Evolutionary conservation across 1,284 basidiomycete genomes (phyloP).

Genomic region (Boletus hoseneyae): DNA sequence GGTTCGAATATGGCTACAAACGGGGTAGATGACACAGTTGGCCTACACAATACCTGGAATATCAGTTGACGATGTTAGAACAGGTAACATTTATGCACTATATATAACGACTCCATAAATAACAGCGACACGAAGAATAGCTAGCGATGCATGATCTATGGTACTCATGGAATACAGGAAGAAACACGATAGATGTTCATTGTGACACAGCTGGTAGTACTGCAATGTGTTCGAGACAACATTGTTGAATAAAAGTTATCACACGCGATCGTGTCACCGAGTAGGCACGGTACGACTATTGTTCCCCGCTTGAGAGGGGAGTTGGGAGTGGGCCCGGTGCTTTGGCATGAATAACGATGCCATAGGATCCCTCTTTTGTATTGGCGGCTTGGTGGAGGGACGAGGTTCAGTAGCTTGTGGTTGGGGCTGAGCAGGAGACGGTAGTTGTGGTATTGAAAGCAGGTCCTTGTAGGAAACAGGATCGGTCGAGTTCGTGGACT

Average conservation of each 20-base stretch:
- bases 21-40: constrained; percentile 70
- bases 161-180: constrained; percentile 17
- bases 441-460: constrained; percentile 15
- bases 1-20: constrained; percentile 44
- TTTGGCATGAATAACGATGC: constrained; percentile 72
- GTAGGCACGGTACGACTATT: constrained; percentile 21
- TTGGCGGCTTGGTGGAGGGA: constrained; percentile 35
- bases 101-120: background rate
- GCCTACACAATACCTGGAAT: constrained; percentile 71
- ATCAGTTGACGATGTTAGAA: constrained; percentile 22
- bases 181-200: constrained; percentile 12
- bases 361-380: constrained; percentile 60
- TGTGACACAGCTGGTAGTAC: constrained; percentile 1
- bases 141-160: constrained; percentile 11
- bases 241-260: background rate
- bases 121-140: constrained; percentile 8
- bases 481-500: constrained; percentile 13
- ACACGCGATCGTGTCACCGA: constrained; percentile 17
- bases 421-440: constrained; percentile 16
- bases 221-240: background rate
- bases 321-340: constrained; percentile 62
- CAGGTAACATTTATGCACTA: constrained; percentile 4
- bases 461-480: constrained; percentile 15
- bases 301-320: constrained; percentile 35
- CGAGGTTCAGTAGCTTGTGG: constrained; percentile 21